Evolutionary conservation across 768 basidiomycete genomes (phyloP), one percentile per base, ranked within the genome.

Genomic region (Tubosaeta sp.): DNA sequence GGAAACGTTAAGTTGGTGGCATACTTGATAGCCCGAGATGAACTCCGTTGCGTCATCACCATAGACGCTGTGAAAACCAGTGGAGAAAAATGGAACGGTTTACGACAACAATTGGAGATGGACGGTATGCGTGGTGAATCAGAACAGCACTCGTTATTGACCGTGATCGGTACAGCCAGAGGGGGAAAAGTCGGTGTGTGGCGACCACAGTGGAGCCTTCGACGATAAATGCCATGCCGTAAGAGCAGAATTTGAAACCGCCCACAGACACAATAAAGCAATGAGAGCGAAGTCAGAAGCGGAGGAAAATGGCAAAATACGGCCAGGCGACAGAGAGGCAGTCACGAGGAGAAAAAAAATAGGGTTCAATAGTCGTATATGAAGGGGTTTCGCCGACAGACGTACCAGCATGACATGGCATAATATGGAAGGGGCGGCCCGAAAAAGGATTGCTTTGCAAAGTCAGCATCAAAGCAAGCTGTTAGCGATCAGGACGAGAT

Each of bases 301-400:
- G 0, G 53, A 53, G 14, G 19, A 10, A 22, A 22, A 19, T 39
- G 38, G 19, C 49, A 39, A 42, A 22, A 54, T 25, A 48, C 16
- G 51, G 57, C 46, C 50, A 47, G 35, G 45, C 22, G 48, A 32
- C 39, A 27, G 37, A 29, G 33, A 33, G 41, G 41, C 38, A 47
- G 29, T 19, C 16, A 42, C 35, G 47, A 51, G 38, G 46, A 42
- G 19, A 35, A 33, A 43, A 51, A 32, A 44, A 39, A 48, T 65
- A 63, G 48, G 51, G 63, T 64, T 64, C 64, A 60, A 65, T 65
- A 17, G 56, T 58, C 50, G 52, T 43, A 65, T 59, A 64, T 65
- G 59, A 64, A 59, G 56, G 43, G 53, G 50, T 11, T 34, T 51
- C 31, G 46, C 53, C 58, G 39, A 43, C 25, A 59, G 52, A 32